A percentile compares a stretch with the other conserved stretches of the same genome.
phyloP scores from a whole-genome alignment of 23 red algal genomes.

The Gracilaria gracilis region DNA sequence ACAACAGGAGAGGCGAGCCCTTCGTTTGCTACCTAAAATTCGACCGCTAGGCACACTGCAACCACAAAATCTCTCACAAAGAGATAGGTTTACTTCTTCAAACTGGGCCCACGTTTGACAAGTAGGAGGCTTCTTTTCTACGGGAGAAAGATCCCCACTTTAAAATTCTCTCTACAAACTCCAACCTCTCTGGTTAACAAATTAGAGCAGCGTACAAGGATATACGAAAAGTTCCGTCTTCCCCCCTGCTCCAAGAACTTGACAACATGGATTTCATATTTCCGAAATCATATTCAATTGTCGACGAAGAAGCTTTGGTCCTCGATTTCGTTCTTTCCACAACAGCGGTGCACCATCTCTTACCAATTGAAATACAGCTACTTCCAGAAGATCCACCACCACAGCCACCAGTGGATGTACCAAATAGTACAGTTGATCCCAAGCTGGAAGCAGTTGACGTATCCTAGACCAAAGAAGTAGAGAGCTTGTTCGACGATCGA shows the following conservation, averaged over 20 bases:
- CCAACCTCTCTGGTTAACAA: too few relatives aligned
- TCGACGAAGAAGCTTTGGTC: neutral
- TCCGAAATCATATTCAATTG: neutral
- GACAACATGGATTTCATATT: slow-evolving; percentile 19
- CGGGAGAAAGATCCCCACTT: neutral
- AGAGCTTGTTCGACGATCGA: too few relatives aligned
- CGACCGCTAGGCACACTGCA: neutral
- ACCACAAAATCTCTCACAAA: neutral
- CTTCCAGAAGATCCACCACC: too few relatives aligned
- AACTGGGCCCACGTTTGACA: neutral
- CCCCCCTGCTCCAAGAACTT: slow-evolving; percentile 15
- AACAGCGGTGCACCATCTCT: too few relatives aligned
- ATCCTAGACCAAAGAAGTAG: too few relatives aligned
- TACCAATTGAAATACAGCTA: too few relatives aligned
- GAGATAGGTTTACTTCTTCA: slow-evolving; percentile 1
- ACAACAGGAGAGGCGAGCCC: neutral
- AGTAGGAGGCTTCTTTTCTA: neutral
- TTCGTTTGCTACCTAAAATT: neutral
- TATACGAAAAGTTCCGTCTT: slow-evolving; percentile 12
- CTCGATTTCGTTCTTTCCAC: neutral
- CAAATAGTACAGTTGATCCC: too few relatives aligned
- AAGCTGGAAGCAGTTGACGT: too few relatives aligned
- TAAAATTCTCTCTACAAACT: neutral
- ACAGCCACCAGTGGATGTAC: too few relatives aligned
- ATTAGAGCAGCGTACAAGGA: slow-evolving; percentile 1